Evolutionary conservation across 495 filamentous ascomycete genomes (phyloP), one percentile per base, ranked within the genome.

Genomic region (Podospora anserina): DNA sequence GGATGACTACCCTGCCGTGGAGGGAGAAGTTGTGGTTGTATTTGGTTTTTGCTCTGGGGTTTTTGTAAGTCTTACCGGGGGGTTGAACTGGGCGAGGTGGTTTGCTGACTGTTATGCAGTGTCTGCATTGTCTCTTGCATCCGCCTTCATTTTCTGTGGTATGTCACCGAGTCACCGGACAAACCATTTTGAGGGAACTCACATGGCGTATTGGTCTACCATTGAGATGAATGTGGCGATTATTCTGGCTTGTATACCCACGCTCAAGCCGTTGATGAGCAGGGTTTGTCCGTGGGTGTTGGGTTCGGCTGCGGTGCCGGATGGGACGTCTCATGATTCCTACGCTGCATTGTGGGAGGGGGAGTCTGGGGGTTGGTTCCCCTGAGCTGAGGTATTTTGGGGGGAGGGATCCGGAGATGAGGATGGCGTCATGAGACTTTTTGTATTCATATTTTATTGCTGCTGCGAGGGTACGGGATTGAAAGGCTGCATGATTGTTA

Each of bases 211-310:
- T 53, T 78, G 76, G 76, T 74, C 72, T 16, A 71, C 71, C 28
- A 63, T 76, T 56, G 77, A 79, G 71, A 58, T 69, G 60, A 75
- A 78, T 70, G 61, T 75, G 4, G 72, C 73, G 32, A 74, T 79
- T 54, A 64, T 76, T 20, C 74, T 74, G 20, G 74, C 78, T 3
- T 78, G 77, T 61, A 68, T 77, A 20, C 71, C 74, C 2, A 75
- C 72, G 1, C 55, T 78, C 2, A 72, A 71, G 19, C 76, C 76
- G 13, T 61, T 77, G 11, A 44, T 77, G 15, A 72, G n/a, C 0
- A 70, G 70, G n/a, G 4, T 65, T 6, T 65, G 63, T 30, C 18
- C 55, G 5, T n/a, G 55, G 4, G 26, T 69, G 15, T 34, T 55
- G 15, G 1, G 0, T 7, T 5, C 62, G 23, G 11, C 19, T 7